phyloP scores from a whole-genome alignment of 2,329 filamentous ascomycete genomes.

The Verticillium nubilum region DNA sequence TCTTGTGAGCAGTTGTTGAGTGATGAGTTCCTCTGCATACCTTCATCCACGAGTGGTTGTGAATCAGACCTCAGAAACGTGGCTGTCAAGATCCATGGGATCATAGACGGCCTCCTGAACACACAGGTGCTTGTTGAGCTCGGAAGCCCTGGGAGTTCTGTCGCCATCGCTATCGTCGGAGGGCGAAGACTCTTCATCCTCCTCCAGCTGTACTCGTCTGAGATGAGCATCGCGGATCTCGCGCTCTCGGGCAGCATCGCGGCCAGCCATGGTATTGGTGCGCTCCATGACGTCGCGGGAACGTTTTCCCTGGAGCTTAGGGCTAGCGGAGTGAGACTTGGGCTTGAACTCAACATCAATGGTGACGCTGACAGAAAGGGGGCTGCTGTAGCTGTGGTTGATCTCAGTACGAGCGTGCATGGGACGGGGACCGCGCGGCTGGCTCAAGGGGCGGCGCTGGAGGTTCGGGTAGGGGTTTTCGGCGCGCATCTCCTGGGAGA shows the following conservation, averaged over 20 bases:
- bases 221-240: constrained; percentile 4
- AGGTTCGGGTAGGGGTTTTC: neutral
- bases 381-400: neutral
- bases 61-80: neutral
- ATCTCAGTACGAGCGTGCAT: neutral
- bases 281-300: constrained; percentile 6
- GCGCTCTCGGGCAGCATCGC: constrained; percentile 7
- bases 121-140: constrained; percentile 3
- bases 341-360: neutral
- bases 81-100: constrained; percentile 4
- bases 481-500: neutral
- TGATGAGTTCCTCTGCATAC: neutral
- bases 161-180: neutral
- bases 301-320: constrained; percentile 1
- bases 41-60: neutral
- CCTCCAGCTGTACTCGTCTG: neutral
- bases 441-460: neutral
- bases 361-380: neutral
- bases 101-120: neutral
- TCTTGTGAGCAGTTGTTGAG: neutral
- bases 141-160: constrained; percentile 7
- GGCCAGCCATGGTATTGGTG: constrained; percentile 7
- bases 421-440: neutral
- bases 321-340: neutral
- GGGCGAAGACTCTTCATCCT: neutral